phyloP scores from a whole-genome alignment of 805 yeast genomes.

The Barnettozyma populi region DNA sequence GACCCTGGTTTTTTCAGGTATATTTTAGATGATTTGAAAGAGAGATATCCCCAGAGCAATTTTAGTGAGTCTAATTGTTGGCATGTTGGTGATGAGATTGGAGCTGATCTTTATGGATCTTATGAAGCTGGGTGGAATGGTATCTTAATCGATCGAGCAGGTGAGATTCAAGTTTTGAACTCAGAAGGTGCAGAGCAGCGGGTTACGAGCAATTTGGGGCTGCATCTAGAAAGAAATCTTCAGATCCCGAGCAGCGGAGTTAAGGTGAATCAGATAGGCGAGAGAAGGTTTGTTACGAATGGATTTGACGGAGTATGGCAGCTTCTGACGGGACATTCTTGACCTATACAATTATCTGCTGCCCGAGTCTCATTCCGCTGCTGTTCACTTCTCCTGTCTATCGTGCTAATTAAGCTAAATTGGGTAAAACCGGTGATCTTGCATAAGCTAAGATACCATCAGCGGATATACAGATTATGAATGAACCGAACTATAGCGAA shows the following conservation, averaged over 20 bases:
- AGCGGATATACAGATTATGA: not conserved
- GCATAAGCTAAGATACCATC: not conserved
- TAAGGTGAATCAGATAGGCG: not conserved
- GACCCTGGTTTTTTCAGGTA: conserved; percentile 39
- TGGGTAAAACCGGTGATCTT: not conserved
- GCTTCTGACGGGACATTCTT: not conserved
- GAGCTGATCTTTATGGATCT: conserved; percentile 50
- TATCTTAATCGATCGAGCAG: conserved; percentile 44
- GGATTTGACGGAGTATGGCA: conserved; percentile 1
- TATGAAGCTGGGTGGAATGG: conserved; percentile 57
- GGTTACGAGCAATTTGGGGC: conserved; percentile 8
- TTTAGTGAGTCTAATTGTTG: conserved; percentile 31
- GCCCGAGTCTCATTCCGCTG: not conserved
- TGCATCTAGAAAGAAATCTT: not conserved
- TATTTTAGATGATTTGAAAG: conserved; percentile 28
- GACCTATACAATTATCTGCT: not conserved
- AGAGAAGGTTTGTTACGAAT: conserved; percentile 1
- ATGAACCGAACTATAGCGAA: not conserved
- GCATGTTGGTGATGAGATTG: conserved; percentile 65
- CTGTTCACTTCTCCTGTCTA: not conserved
- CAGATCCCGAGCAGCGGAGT: not conserved
- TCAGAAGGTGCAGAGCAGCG: conserved; percentile 10
- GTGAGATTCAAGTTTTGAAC: conserved; percentile 11
- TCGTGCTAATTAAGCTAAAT: not conserved
- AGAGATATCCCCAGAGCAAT: conserved; percentile 17